phyloP scores from a whole-genome alignment of 2,329 filamentous ascomycete species.

The Aspergillus sp. region DNA sequence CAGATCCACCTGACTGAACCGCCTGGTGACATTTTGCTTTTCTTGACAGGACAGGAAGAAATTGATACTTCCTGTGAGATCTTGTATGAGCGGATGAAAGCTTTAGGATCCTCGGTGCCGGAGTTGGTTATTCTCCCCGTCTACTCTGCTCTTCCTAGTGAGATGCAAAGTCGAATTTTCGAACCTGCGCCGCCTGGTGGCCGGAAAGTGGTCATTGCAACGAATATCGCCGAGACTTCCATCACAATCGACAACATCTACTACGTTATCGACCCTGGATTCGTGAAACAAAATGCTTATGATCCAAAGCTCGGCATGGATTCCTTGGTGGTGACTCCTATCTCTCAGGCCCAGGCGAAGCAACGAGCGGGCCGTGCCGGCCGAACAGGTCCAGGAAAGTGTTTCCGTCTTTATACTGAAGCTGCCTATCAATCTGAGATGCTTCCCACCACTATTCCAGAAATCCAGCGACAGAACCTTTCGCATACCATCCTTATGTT shows the following conservation, averaged over 20 bases:
- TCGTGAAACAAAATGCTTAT: slow-evolving; percentile 96
- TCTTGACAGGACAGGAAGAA: slow-evolving; percentile 95
- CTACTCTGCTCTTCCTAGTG: slow-evolving; percentile 89
- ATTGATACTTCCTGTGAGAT: slow-evolving; percentile 96
- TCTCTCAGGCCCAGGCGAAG: slow-evolving; percentile 94
- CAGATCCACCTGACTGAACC: slow-evolving; percentile 95
- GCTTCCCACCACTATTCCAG: slow-evolving; percentile 91
- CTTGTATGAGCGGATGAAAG: slow-evolving; percentile 93
- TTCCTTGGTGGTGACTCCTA: slow-evolving; percentile 89
- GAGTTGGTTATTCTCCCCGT: slow-evolving; percentile 91
- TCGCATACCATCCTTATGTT: slow-evolving; percentile 94
- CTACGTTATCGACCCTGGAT: slow-evolving; percentile 95
- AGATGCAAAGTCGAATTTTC: slow-evolving; percentile 93
- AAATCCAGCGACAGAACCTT: slow-evolving; percentile 93
- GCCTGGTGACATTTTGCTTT: slow-evolving; percentile 89
- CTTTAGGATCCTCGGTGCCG: slow-evolving; percentile 82
- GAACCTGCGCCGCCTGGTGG: slow-evolving; percentile 83
- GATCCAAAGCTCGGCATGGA: slow-evolving; percentile 98
- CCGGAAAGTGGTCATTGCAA: slow-evolving; percentile 94
- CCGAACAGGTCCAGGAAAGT: slow-evolving; percentile 92
- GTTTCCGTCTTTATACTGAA: slow-evolving; percentile 93
- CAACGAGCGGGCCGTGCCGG: slow-evolving; percentile 91
- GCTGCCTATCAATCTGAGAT: slow-evolving; percentile 95
- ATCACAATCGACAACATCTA: slow-evolving; percentile 98
- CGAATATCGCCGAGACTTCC: slow-evolving; percentile 96